Base-by-base conservation (phyloP, 345 rosid species). In the Xanthoceras sorbifolium region DNA sequence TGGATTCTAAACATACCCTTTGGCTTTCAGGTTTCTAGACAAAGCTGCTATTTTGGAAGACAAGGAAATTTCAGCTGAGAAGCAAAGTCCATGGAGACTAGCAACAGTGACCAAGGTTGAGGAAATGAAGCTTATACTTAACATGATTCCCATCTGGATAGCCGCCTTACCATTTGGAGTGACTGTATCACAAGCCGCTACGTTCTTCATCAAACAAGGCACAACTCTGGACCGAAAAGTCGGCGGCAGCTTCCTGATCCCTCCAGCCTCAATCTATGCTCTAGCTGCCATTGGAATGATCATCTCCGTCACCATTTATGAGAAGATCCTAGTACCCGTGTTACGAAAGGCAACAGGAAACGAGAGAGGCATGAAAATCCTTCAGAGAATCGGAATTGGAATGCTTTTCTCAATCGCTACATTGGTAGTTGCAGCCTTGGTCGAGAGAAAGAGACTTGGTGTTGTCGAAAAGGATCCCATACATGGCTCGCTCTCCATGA, bases 141-240 rank as follows among this genome's bases (percentile, higher is more conserved):
- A 93, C 88, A 86, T 96, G 88, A 82, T 91, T 61, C 99, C 99
- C 44, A 90, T 96, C 42, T 96, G 99, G 99, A 59, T 96, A 42
- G 82, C 89, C 6, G 80, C 89, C 5, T 78, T 96, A 67, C 93
- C 97, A 3, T 96, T 96, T 55, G 99, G 98, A 10, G 65, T 93
- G 9, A 82, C 93, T 59, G 87, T 90, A 9, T 88, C 97, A 26
- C 99, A 93, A 80, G 64, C 89, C 62, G 25, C 95, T 28, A 96
- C 98, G 62, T 94, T 96, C 84, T 96, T 96, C 85, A 87, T 96
- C 91, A 96, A 96, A 84, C 99, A 96, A 84, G 85, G 89, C 71
- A 81, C 85, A 0, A 79, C 75, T 22, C 28, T 90, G 62, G 46
- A 89, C 87, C 76, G 97, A 54, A 80, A 76, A 28, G 74, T 93